Percentiles rank a stretch among this genome's conserved stretches.
Evolutionary conservation across 345 rosid genomes (phyloP).

Genomic region (Pugionium cornutum): DNA sequence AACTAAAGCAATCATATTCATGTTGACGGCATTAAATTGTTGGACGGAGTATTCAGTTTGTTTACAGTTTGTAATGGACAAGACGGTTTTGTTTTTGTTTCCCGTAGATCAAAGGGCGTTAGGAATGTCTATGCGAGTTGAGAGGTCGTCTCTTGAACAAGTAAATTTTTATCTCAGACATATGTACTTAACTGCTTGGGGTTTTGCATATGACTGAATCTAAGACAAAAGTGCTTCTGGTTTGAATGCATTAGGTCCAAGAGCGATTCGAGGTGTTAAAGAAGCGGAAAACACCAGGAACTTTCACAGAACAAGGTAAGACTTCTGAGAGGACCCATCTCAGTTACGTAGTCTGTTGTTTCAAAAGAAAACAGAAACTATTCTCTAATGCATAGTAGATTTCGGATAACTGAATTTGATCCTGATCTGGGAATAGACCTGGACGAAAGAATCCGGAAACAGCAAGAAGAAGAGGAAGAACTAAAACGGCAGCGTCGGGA

Average conservation of each 20-base stretch:
- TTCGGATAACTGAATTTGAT: slow-evolving; percentile 7
- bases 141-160: slow-evolving; percentile 87
- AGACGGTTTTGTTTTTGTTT: neutral
- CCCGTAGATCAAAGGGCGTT: slow-evolving; percentile 87
- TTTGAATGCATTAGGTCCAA: slow-evolving; percentile 60
- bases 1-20: neutral
- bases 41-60: slow-evolving; percentile 17
- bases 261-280: slow-evolving; percentile 81
- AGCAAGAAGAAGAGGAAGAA: slow-evolving; percentile 92
- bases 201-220: slow-evolving; percentile 6
- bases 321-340: slow-evolving; percentile 20
- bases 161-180: slow-evolving; percentile 37
- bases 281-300: slow-evolving; percentile 83
- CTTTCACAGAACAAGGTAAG: slow-evolving; percentile 89
- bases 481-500: slow-evolving; percentile 73
- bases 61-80: slow-evolving; percentile 13
- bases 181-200: slow-evolving; percentile 20
- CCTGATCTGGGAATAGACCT: slow-evolving; percentile 52
- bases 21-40: slow-evolving; percentile 10
- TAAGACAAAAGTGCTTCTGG: slow-evolving; percentile 18
- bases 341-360: neutral
- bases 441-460: slow-evolving; percentile 83
- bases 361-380: slow-evolving; percentile 10
- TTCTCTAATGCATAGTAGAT: slow-evolving; percentile 18
- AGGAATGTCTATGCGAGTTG: slow-evolving; percentile 99